Evolutionary conservation across 2,329 filamentous ascomycete species (phyloP).

Genomic region (Colletotrichum melonis): DNA sequence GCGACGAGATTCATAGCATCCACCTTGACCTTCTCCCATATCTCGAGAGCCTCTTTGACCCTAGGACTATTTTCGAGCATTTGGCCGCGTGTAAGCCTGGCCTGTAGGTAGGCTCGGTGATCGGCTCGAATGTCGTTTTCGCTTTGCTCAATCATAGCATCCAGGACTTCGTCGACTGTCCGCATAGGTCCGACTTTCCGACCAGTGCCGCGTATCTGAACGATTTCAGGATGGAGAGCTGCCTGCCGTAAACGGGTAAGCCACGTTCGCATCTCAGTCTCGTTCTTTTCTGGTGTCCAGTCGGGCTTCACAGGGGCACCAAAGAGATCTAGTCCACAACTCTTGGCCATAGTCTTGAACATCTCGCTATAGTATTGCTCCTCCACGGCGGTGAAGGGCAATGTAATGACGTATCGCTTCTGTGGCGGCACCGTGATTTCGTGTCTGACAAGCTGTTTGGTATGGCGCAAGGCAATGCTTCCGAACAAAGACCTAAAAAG

Average conservation of each 20-base stretch:
- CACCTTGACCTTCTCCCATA: slow-evolving; percentile 73
- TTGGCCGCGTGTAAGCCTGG: slow-evolving; percentile 78
- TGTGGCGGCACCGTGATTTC: slow-evolving; percentile 86
- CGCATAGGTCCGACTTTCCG: slow-evolving; percentile 75
- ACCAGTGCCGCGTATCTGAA: slow-evolving; percentile 71
- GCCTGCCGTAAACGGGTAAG: slow-evolving; percentile 83
- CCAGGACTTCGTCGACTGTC: slow-evolving; percentile 87
- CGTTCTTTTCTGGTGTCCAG: slow-evolving; percentile 75
- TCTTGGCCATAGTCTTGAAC: slow-evolving; percentile 79
- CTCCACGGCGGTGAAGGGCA: slow-evolving; percentile 91
- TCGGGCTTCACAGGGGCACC: slow-evolving; percentile 71
- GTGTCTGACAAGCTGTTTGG: slow-evolving; percentile 81
- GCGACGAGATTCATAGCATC: slow-evolving; percentile 65
- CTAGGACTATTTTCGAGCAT: slow-evolving; percentile 80
- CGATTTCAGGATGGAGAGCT: slow-evolving; percentile 86
- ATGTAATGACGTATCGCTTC: slow-evolving; percentile 86
- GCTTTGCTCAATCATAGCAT: slow-evolving; percentile 91
- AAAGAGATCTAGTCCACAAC: slow-evolving; percentile 71
- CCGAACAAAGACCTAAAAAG: slow-evolving; percentile 78
- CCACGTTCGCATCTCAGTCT: slow-evolving; percentile 81
- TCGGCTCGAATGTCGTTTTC: slow-evolving; percentile 74
- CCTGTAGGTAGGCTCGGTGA: slow-evolving; percentile 73
- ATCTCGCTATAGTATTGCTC: slow-evolving; percentile 87
- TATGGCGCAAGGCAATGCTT: slow-evolving; percentile 83
- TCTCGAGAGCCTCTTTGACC: slow-evolving; percentile 73